Evolutionary conservation across 2,329 filamentous ascomycete species (phyloP).

Genomic region (Cercospora janseana): DNA sequence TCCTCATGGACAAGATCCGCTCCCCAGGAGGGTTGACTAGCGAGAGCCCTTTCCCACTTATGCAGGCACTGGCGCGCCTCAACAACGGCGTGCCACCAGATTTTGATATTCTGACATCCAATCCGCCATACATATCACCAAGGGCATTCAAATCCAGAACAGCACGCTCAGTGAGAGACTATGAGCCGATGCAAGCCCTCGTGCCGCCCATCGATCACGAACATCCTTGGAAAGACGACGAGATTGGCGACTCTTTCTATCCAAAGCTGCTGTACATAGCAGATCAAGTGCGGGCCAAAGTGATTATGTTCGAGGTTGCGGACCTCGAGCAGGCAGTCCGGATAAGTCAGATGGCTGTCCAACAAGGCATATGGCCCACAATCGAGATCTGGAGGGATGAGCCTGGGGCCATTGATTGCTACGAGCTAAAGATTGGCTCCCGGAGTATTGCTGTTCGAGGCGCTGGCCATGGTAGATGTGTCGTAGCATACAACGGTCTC

Average conservation of each 20-base stretch:
- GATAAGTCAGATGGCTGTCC: slow-evolving; percentile 55
- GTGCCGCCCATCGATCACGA: slow-evolving; percentile 55
- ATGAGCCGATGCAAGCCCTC: slow-evolving; percentile 77
- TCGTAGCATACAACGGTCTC: slow-evolving; percentile 43
- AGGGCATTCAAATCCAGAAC: slow-evolving; percentile 62
- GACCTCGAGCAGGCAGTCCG: slow-evolving; percentile 66
- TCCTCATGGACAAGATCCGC: slow-evolving; percentile 24
- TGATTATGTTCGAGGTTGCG: slow-evolving; percentile 69
- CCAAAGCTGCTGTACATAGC: slow-evolving; percentile 60
- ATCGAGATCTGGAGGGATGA: slow-evolving; percentile 73
- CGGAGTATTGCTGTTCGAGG: slow-evolving; percentile 38
- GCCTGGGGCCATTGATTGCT: slow-evolving; percentile 38
- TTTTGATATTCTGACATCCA: slow-evolving; percentile 70
- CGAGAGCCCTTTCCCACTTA: slow-evolving; percentile 12
- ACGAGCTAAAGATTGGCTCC: slow-evolving; percentile 29
- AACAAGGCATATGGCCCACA: slow-evolving; percentile 36
- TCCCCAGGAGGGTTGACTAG: neutral
- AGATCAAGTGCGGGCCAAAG: slow-evolving; percentile 48
- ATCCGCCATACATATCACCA: slow-evolving; percentile 85
- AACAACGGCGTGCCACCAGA: neutral
- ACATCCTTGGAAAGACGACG: slow-evolving; percentile 1
- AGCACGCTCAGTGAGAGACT: slow-evolving; percentile 71
- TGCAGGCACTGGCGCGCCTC: slow-evolving; percentile 19
- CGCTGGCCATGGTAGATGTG: slow-evolving; percentile 44
- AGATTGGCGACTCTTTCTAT: slow-evolving; percentile 63